Percentiles rank a stretch among this genome's conserved stretches.
These are phyloP conservation scores for Mortierella sp. DNA, from an alignment of 371 early-diverging fungal species.

Conservation along the genomic window DNA sequence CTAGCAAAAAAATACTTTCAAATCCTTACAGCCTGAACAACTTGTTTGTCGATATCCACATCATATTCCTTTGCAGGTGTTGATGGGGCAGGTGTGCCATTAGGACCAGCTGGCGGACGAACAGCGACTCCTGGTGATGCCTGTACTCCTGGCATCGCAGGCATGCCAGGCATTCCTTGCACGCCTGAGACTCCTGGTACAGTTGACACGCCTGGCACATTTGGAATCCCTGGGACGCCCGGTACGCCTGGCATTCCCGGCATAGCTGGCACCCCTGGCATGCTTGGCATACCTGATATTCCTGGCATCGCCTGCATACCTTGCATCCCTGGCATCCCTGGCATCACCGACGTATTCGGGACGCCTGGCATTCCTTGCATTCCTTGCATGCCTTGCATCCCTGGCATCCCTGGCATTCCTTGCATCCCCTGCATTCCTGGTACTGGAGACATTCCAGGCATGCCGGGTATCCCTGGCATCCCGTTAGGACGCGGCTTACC, in stretches of 20 bases:
- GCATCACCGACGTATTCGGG: not conserved
- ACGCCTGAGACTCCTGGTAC: not conserved
- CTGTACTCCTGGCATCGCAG: not conserved
- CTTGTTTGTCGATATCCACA: constrained; percentile 48
- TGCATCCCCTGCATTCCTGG: constrained; percentile 5
- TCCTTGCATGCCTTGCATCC: constrained; percentile 15
- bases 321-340: constrained; percentile 20
- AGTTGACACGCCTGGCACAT: not conserved
- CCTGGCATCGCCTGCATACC: constrained; percentile 7
- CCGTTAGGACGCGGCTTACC: constrained; percentile 27
- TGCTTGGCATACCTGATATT: not conserved
- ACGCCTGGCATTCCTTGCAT: constrained; percentile 5
- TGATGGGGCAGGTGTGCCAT: constrained; percentile 13
- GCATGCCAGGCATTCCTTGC: constrained; percentile 3
- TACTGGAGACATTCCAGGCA: constrained; percentile 6
- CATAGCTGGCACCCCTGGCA: not conserved
- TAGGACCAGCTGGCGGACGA: constrained; percentile 1
- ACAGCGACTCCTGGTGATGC: constrained; percentile 10
- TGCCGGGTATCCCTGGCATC: constrained; percentile 8
- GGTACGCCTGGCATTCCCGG: constrained; percentile 8
- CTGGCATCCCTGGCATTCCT: constrained; percentile 10
- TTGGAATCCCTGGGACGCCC: not conserved
- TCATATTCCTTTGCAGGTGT: constrained; percentile 14
- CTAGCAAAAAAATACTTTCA: too few relatives aligned
- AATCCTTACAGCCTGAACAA: constrained; percentile 43